Conservation (phyloP, 2,329 filamentous ascomycete genomes). For the Exophiala dermatitidis region DNA sequence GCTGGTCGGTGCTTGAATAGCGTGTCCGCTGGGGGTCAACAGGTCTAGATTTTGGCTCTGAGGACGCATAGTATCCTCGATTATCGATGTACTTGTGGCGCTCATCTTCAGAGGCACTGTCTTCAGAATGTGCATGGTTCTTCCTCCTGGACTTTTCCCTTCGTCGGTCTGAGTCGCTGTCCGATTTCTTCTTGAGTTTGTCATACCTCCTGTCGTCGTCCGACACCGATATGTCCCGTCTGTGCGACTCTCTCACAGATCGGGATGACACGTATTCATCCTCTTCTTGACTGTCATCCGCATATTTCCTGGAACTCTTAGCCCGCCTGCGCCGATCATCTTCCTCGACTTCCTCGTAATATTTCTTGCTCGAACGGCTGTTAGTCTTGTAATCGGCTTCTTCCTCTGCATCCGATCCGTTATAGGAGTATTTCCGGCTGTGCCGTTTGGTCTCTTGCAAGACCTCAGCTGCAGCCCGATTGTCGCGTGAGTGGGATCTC, state of each 20-base stretch:
- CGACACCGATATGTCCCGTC: constrained; percentile 13
- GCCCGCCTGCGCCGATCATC: constrained; percentile 26
- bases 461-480: constrained; percentile 31
- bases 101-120: constrained; percentile 12
- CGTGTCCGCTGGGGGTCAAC: constrained; percentile 2
- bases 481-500: constrained; percentile 40
- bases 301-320: constrained; percentile 29
- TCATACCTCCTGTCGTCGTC: constrained; percentile 17
- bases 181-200: constrained; percentile 16
- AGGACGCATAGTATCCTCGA: constrained; percentile 4
- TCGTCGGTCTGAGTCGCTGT: constrained; percentile 19
- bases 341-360: constrained; percentile 30
- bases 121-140: constrained; percentile 14
- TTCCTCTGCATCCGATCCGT: constrained; percentile 27
- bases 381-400: constrained; percentile 17
- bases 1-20: constrained; percentile 32
- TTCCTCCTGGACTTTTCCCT: constrained; percentile 12
- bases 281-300: constrained; percentile 17
- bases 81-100: constrained; percentile 5
- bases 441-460: constrained; percentile 14
- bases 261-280: constrained; percentile 18
- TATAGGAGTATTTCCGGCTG: constrained; percentile 28
- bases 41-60: constrained; percentile 7
- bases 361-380: constrained; percentile 23
- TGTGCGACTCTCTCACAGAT: constrained; percentile 9